Percentiles rank a stretch among this genome's conserved stretches.
These are phyloP conservation scores for Xylona heveae DNA, from an alignment of 495 filamentous ascomycete genomes.

Conservation along the genomic window DNA sequence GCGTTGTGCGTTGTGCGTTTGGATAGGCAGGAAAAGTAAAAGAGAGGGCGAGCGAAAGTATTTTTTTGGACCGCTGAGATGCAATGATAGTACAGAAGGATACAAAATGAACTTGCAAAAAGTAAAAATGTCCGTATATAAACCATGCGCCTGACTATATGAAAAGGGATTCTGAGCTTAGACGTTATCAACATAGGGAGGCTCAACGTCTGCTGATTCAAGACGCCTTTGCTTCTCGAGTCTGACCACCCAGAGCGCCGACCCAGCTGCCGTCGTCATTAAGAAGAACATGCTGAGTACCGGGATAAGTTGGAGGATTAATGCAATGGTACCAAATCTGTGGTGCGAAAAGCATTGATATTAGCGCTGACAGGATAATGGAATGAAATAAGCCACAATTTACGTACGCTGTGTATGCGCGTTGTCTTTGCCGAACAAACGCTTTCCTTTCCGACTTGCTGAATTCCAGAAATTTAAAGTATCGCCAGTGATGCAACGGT, in stretches of 20 bases:
- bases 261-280: constrained; percentile 39
- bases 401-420: constrained; percentile 43
- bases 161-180: too few species aligned
- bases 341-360: not conserved
- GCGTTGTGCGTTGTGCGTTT: too few species aligned
- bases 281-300: constrained; percentile 45
- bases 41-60: constrained; percentile 4
- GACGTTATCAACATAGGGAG: too few species aligned
- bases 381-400: constrained; percentile 7
- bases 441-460: constrained; percentile 34
- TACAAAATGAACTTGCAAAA: too few species aligned
- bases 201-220: too few species aligned
- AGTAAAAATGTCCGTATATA: too few species aligned
- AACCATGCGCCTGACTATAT: too few species aligned
- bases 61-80: constrained; percentile 6
- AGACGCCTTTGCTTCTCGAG: constrained; percentile 21
- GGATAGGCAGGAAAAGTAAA: too few species aligned
- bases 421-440: constrained; percentile 26
- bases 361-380: not conserved
- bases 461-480: constrained; percentile 35
- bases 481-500: constrained; percentile 45
- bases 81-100: too few species aligned
- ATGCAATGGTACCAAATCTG: constrained; percentile 38
- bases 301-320: constrained; percentile 39
- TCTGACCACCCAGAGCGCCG: constrained; percentile 38